These are phyloP conservation scores for Leersia perrieri DNA, from an alignment of 176 grass and related monocot species.

Conservation along the genomic window DNA sequence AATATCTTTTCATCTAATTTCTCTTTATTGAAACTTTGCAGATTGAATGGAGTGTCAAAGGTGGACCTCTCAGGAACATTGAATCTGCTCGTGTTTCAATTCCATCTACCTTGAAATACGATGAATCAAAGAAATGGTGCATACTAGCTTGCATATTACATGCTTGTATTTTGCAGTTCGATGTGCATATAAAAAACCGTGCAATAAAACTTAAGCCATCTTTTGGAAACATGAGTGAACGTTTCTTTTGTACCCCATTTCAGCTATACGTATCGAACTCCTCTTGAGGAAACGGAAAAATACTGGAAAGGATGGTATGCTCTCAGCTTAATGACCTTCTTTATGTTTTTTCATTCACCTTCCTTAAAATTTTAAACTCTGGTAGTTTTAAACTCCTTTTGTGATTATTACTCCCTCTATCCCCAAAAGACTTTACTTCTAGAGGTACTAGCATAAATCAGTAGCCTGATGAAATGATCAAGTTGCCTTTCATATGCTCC, in stretches of 20 bases:
- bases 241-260: conserved; percentile 21
- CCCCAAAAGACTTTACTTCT: too few species aligned
- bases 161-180: conserved; percentile 5
- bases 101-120: conserved; percentile 80
- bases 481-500: too few species aligned
- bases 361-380: conserved; percentile 13
- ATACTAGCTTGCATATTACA: neutral
- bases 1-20: neutral
- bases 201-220: conserved; percentile 11
- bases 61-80: conserved; percentile 70
- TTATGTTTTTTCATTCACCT: neutral
- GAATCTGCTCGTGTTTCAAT: conserved; percentile 88
- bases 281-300: conserved; percentile 79
- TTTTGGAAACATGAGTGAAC: conserved; percentile 20
- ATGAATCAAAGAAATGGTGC: conserved; percentile 88
- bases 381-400: neutral
- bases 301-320: conserved; percentile 98
- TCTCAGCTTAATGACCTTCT: conserved; percentile 11
- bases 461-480: too few species aligned
- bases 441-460: too few species aligned
- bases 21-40: conserved; percentile 34
- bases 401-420: neutral
- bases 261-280: conserved; percentile 84
- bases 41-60: conserved; percentile 92
- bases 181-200: neutral